Base-by-base conservation (phyloP, 495 filamentous ascomycete species). In the Bacidia rubella region DNA sequence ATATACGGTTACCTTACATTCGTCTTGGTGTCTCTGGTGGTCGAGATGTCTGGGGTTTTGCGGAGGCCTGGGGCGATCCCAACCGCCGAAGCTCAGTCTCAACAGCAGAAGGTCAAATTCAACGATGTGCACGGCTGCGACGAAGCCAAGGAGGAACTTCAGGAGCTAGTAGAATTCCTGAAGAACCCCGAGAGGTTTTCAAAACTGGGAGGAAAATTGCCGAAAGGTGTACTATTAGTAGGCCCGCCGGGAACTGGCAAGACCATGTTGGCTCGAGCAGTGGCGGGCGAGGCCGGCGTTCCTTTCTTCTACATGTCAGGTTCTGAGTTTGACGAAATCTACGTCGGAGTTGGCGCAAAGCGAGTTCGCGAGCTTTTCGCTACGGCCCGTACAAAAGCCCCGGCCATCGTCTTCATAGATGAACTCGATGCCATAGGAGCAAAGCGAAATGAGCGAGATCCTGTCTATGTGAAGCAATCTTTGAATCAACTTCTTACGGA, bases 251-350 rank as follows among this genome's bases (percentile, higher is more conserved):
- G 92, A 68, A 98, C 92, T 48, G 92, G 92, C 68, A 98, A 98
- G 68, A 98, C 92, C n/a, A 76, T 98, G 39, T 78, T 98, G 52
- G 92, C 92, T 53, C 85, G 93, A 57, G 92, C 92, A 11, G 92
- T 98, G 48, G 92, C 92, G 50, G 92, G 92, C 24, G 92, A 98
- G 71, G 88, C 92, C 41, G 92, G 92, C 53, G 93, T 97, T 20
- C 92, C 92, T 0, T 97, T 96, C 77, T 98, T 96, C 76, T 97
- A 92, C 75, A 96, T 98, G 90, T 97, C 93, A 58, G 92, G 92
- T 24, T 90, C 85, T 52, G 93, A 98, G 65, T 98, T 98, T 63
- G 92, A 98, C 62, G 92, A 98, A 66, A 85, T 98, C 39, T 98
- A 95, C 61, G 93, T 98, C 22, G 92, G 92, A 60, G 93, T 98